A percentile compares a stretch with the other conserved stretches of the same genome.
Evolutionary conservation across 139 green algal genomes (phyloP).

Genomic region (Chara braunii): DNA sequence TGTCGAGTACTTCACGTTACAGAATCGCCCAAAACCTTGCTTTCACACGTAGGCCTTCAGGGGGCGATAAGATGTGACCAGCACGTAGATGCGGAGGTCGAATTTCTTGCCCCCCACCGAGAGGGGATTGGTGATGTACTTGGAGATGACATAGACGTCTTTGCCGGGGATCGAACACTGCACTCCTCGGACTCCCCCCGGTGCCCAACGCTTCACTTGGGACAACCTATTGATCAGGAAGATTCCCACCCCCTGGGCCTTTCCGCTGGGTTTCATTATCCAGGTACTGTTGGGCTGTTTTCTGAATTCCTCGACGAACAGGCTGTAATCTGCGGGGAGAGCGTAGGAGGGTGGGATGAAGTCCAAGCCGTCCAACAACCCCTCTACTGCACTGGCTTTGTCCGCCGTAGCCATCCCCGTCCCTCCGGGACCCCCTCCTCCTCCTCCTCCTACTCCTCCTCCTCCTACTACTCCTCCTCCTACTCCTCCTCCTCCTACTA

Average conservation of each 20-base stretch:
- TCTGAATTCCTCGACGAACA: conserved; percentile 42
- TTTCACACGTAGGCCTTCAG: conserved; percentile 44
- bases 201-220: background rate
- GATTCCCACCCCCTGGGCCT: conserved; percentile 45
- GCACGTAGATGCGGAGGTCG: conserved; percentile 74
- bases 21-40: conserved; percentile 50
- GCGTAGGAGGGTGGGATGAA: conserved; percentile 35
- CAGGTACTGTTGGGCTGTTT: no score
- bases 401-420: no score
- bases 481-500: no score
- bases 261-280: conserved; percentile 48
- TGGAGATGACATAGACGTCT: conserved; percentile 41
- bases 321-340: conserved; percentile 17
- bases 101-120: conserved; percentile 70
- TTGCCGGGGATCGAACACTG: conserved; percentile 36
- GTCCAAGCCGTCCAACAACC: conserved; percentile 21
- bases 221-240: conserved; percentile 34
- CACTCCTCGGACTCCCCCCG: background rate
- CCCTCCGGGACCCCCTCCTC: no score
- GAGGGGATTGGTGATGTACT: conserved; percentile 47
- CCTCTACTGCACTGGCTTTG: background rate
- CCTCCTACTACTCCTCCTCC: no score
- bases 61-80: conserved; percentile 49
- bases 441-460: no score
- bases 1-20: conserved; percentile 37